phyloP scores from a whole-genome alignment of 2,329 filamentous ascomycete genomes.

The Chalaropsis ovoidea region DNA sequence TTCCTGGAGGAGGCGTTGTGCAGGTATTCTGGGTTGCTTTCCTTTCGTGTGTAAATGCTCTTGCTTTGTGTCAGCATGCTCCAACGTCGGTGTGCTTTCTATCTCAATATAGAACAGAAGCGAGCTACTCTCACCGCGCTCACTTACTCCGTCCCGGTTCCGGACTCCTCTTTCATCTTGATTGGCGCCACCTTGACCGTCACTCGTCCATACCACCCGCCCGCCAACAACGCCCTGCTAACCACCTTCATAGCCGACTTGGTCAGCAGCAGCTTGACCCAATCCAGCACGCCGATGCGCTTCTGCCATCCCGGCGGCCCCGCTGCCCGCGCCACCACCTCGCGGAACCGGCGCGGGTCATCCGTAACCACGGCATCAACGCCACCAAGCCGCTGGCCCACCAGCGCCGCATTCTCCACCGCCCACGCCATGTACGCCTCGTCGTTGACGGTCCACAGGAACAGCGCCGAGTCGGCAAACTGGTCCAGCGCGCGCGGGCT shows the following conservation, averaged over 20 bases:
- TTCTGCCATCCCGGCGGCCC: constrained; percentile 11
- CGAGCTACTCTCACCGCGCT: neutral
- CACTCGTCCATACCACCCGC: constrained; percentile 23
- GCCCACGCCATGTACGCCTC: constrained; percentile 72
- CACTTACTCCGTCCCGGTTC: neutral
- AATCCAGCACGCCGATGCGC: constrained; percentile 2
- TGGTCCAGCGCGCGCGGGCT: constrained; percentile 44
- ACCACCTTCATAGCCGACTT: constrained; percentile 17
- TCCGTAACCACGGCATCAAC: constrained; percentile 82
- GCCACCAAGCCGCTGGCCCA: constrained; percentile 24
- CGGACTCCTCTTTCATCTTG: constrained; percentile 6
- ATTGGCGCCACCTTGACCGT: constrained; percentile 17
- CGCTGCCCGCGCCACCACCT: constrained; percentile 36
- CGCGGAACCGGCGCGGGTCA: constrained; percentile 58
- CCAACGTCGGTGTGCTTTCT: neutral
- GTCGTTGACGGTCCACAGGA: constrained; percentile 82
- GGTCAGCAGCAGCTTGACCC: constrained; percentile 13
- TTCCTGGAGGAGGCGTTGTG: neutral
- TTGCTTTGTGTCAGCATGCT: neutral
- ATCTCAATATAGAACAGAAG: neutral
- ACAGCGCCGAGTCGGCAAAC: constrained; percentile 48
- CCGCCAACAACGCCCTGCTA: constrained; percentile 15
- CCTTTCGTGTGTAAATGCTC: neutral
- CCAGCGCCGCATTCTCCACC: constrained; percentile 37
- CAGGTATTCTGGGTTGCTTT: neutral